Evolutionary conservation across 1,139 yeast genomes (phyloP).

Genomic region (Saccharomyces hybrid): DNA sequence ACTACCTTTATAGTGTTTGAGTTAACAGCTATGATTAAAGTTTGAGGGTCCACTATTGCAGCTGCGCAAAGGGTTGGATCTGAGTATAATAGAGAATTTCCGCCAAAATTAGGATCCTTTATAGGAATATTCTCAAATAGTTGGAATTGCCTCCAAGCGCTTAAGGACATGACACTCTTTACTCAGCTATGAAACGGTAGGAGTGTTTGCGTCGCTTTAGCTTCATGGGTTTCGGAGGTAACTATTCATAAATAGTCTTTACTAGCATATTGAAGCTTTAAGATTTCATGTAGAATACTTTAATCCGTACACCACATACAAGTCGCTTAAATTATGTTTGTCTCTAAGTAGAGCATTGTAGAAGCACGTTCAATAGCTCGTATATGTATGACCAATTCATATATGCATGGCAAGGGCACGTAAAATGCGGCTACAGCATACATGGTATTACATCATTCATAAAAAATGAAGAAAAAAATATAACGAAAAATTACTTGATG

Average conservation of each 20-base stretch:
- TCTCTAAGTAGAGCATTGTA: not conserved
- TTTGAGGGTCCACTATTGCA: constrained; percentile 42
- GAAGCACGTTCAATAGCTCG: not conserved
- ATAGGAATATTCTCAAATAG: constrained; percentile 81
- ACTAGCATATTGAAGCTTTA: not conserved
- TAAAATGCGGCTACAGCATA: not conserved
- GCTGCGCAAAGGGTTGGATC: constrained; percentile 65
- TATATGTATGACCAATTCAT: not conserved
- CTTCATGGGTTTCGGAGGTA: not conserved
- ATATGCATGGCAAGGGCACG: not conserved
- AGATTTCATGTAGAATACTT: not conserved
- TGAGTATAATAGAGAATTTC: constrained; percentile 60
- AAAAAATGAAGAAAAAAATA: not conserved
- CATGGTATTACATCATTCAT: not conserved
- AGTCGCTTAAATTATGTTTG: not conserved
- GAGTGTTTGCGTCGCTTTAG: not conserved
- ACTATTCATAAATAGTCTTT: not conserved
- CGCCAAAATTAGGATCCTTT: constrained; percentile 68
- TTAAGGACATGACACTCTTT: not conserved
- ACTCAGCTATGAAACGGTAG: not conserved
- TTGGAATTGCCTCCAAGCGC: constrained; percentile 56
- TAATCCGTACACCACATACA: not conserved
- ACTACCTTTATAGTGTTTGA: constrained; percentile 53
- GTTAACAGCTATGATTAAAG: constrained; percentile 53
- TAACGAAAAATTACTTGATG: not conserved